Evolutionary conservation across 805 yeast species (phyloP), one percentile per base, ranked within the genome.

Genomic region (Scheffersomyces amazonensis): DNA sequence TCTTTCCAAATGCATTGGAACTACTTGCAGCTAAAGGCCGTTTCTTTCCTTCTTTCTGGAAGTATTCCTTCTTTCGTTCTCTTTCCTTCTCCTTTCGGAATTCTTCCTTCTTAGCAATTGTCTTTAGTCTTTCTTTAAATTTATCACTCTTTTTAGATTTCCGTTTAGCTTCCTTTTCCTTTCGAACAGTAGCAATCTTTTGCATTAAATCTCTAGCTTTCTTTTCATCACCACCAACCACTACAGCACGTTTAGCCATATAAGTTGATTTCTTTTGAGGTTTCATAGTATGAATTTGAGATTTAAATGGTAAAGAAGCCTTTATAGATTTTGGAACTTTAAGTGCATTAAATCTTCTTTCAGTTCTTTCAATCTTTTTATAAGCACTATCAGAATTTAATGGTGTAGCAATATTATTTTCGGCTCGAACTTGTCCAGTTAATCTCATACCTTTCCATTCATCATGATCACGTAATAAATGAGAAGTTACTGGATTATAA

Each of bases 371-470:
- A 40, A 95, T 73, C 66, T 87, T 89, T 43, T 64, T 62, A 54
- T 78, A 78, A 4, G 73, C 69, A 42, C 77, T 69, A 49, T 76
- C 80, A 16, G 67, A 61, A 39, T 62, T 54, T 48, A 56, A 63
- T 34, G 91, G 91, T 0, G 93, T 79, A 16, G 75, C 78, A 33
- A 88, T 54, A 27, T 74, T 76, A 48, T 73, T 61, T 17, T 76
- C 95, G 16, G 93, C 91, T 53, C 99, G 79, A 31, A 93, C 89
- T 53, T 84, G 84, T 41, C 99, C 99, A 0, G 97, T 93, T 44
- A 91, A 72, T 56, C 96, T 78, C 95, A 93, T 89, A 46, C 99
- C 99, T 54, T 78, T 78, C 99, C 99, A 93, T 53, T 87, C 87
- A 22, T 74, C 70, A 65, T 93, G 93, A 48, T 88, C 78, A 24